A percentile compares a stretch with the other conserved stretches of the same genome.
Conservation (phyloP, 768 basidiomycete genomes). For the Lentinula edodes region DNA sequence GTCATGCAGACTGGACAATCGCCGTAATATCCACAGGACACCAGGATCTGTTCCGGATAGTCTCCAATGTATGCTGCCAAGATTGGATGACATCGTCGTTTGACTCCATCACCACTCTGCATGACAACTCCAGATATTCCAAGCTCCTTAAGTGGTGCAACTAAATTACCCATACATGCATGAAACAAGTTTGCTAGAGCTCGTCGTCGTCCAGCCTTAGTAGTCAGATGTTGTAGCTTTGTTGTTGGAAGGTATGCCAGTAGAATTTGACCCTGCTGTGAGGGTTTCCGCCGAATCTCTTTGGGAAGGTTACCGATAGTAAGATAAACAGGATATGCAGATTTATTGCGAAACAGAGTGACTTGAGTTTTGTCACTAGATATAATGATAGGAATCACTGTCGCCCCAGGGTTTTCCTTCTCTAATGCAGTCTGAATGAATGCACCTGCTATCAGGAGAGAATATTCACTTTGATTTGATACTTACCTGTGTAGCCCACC, state of each 20-base stretch:
- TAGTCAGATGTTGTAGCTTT: no score
- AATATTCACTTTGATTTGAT: no score
- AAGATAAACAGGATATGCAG: no score
- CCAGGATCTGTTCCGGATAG: constrained; percentile 12
- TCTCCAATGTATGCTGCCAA: constrained; percentile 6
- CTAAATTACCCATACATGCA: constrained; percentile 13
- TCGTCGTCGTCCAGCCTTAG: constrained; percentile 10
- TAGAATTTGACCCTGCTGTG: constrained; percentile 17
- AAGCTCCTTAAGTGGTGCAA: constrained; percentile 13
- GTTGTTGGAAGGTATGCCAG: constrained; percentile 24
- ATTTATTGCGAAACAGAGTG: no score
- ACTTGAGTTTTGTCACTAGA: constrained; percentile 7
- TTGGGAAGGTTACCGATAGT: no score
- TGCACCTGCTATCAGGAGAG: no score
- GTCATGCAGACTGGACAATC: constrained; percentile 15
- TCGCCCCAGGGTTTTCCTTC: constrained; percentile 7
- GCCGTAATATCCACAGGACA: constrained; percentile 9
- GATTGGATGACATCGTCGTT: background rate
- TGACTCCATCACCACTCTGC: background rate
- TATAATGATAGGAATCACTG: constrained; percentile 22
- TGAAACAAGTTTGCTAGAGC: constrained; percentile 24
- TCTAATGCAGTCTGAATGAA: no score
- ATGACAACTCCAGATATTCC: constrained; percentile 5
- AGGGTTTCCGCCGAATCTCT: background rate
- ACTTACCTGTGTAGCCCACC: constrained; percentile 44